Evolutionary conservation across 1,284 basidiomycete species (phyloP), one percentile per base, ranked within the genome.

Genomic region (Cutaneotrichosporon daszewskae): DNA sequence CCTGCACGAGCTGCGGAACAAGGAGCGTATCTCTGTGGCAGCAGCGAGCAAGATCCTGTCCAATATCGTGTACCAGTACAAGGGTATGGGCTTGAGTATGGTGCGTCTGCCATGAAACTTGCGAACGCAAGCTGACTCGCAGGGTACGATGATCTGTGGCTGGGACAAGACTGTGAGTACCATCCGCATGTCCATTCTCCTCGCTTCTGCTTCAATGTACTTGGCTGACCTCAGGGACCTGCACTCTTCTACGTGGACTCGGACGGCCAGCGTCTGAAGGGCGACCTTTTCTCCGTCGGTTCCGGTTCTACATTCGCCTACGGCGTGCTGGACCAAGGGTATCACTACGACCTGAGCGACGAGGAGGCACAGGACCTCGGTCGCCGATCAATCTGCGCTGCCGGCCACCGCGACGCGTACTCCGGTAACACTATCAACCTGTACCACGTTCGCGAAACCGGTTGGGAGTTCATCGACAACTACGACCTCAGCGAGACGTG

Each of bases 61-160:
- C 72, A 98, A 99, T 66, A 82, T 98, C 42, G 91, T 98, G 7
- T 99, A 97, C 72, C 79, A 84, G 47, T 99, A 98, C 78, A 98
- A 98, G 74, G 95, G 95, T 12, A 97, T 95, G 92, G 95, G 95
- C 5, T 74, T 99, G 49, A 94, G 89, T 67, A 98, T 99, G 94
- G 88, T 88, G 48, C 27, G 78, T 65, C n/a, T n/a, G n/a, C n/a
- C n/a, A n/a, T n/a, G n/a, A n/a, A n/a, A 28, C 23, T 32, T 11
- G 33, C 8, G 22, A 9, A 14, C 26, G 26, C 14, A 31, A 40
- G 39, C 45, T 52, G 40, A 54, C 40, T n/a, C 9, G 13, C 32
- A 90, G 88, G 95, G 95, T 45, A 98, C 95, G 2, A 98, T 98
- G 95, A 95, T 98, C 55, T 97, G 92, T 62, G 95, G 95, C 22